Base-by-base conservation (phyloP, 805 yeast genomes). In the Saccharomycopsis capsularis region DNA sequence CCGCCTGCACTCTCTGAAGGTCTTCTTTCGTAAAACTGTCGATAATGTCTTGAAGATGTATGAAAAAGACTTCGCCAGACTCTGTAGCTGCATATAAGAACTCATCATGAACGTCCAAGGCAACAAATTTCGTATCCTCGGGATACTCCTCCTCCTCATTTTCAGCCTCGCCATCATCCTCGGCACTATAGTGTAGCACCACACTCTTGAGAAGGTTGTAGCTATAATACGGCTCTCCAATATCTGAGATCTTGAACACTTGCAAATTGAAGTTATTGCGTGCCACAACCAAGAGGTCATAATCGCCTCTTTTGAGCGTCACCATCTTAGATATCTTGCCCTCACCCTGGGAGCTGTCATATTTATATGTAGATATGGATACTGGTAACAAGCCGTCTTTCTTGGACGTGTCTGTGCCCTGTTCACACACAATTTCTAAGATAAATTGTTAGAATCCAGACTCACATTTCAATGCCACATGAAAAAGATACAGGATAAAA, bases 371-470 rank as follows among this genome's bases (percentile, higher is more conserved):
- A 3, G 25, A 38, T 23, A 47, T 44, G 5, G 32, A 32, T 24
- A 35, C n/a, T 22, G 54, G 54, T 18, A 47, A 47, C 3, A 18
- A 21, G 2, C 36, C 47, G 19, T 47, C 54, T 32, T 29, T 35
- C 41, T 43, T 47, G 7, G 54, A 47, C 4, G 52, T 51, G 30
- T 51, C 54, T 18, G 46, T 41, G 3, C 51, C 54, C 21, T 23
- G 37, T 3, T 47, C 32, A 42, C 50, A 50, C 7, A 9, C 21
- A 11, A 50, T 43, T 35, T 50, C 54, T 42, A 40, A 16, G 9
- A 18, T 11, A 7, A 32, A n/a, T n/a, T 34, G 46, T 42, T 42
- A 42, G 39, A 5, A 34, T 34, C 16, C 7, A 21, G n/a, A 38
- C 19, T 6, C 16, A 16, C 19, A 11, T 41, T 30, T n/a, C 4